phyloP scores from a whole-genome alignment of 495 filamentous ascomycete species.

The Xylaria acuta region DNA sequence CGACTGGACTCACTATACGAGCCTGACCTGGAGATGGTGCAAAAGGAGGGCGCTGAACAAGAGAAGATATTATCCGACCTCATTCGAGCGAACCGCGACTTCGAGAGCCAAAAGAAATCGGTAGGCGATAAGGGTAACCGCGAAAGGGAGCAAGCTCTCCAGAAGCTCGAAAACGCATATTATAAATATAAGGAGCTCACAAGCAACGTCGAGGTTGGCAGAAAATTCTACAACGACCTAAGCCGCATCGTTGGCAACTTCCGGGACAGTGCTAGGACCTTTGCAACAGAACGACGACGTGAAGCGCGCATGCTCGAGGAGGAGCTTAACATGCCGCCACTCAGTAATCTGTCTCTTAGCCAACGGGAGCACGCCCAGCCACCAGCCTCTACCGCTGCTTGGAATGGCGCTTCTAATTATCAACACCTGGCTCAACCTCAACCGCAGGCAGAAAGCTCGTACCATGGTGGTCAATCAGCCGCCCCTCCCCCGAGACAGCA shows the following conservation, averaged over 20 bases:
- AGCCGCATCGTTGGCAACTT: conserved; percentile 77
- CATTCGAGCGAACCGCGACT: conserved; percentile 76
- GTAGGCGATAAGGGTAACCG: conserved; percentile 74
- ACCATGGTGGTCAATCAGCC: conserved; percentile 38
- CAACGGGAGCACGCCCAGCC: conserved; percentile 29
- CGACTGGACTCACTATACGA: conserved; percentile 78
- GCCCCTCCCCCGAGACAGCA: conserved; percentile 45
- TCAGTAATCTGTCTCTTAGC: conserved; percentile 50
- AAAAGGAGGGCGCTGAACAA: conserved; percentile 77
- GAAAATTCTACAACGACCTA: conserved; percentile 97
- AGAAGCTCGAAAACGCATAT: conserved; percentile 90
- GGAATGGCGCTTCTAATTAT: conserved; percentile 28
- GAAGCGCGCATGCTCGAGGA: conserved; percentile 81
- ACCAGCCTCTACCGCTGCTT: conserved; percentile 30
- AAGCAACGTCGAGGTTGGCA: conserved; percentile 82
- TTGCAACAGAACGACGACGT: conserved; percentile 77
- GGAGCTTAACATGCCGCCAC: conserved; percentile 58
- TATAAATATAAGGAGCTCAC: conserved; percentile 95
- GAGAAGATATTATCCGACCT: conserved; percentile 71
- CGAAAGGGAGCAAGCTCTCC: conserved; percentile 84
- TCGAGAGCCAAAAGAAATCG: conserved; percentile 67
- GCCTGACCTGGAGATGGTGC: conserved; percentile 70
- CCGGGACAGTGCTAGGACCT: conserved; percentile 77
- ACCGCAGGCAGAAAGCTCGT: conserved; percentile 31
- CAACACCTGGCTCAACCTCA: conserved; percentile 27